Conservation (phyloP, 2,329 filamentous ascomycete genomes). For the Coniochaeta prunicola region DNA sequence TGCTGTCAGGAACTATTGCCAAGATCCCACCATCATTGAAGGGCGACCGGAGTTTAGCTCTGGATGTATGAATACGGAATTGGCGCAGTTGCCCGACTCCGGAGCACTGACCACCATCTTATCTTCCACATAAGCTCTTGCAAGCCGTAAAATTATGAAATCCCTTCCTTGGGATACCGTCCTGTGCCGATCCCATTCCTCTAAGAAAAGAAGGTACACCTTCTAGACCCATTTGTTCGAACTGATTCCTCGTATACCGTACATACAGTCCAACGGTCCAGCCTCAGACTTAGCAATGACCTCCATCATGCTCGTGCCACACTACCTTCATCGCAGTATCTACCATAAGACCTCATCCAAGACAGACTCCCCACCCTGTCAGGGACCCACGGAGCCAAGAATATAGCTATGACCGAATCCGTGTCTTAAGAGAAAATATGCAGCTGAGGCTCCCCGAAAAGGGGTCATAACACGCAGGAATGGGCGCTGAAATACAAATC, state of each 20-base stretch:
- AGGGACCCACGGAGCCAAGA: background rate
- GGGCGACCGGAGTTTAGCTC: too few species aligned
- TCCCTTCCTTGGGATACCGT: background rate
- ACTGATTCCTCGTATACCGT: background rate
- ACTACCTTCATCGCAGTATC: background rate
- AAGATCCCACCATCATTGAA: too few species aligned
- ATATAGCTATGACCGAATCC: too few species aligned
- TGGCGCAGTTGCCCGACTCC: too few species aligned
- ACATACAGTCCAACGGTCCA: background rate
- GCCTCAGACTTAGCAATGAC: background rate
- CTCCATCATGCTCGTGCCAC: background rate
- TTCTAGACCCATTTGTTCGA: background rate
- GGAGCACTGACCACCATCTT: too few species aligned
- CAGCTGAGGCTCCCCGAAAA: background rate
- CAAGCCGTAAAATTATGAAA: too few species aligned
- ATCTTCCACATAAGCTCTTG: too few species aligned
- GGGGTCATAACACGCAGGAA: background rate
- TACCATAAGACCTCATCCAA: background rate
- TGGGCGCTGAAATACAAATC: background rate
- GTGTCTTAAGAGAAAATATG: background rate
- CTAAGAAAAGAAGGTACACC: background rate
- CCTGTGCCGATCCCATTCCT: background rate
- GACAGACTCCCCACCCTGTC: background rate
- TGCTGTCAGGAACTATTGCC: too few species aligned
- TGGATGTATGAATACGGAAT: too few species aligned